Evolutionary conservation across 495 filamentous ascomycete genomes (phyloP).

Genomic region (Lasiosphaeriaceae sp.): DNA sequence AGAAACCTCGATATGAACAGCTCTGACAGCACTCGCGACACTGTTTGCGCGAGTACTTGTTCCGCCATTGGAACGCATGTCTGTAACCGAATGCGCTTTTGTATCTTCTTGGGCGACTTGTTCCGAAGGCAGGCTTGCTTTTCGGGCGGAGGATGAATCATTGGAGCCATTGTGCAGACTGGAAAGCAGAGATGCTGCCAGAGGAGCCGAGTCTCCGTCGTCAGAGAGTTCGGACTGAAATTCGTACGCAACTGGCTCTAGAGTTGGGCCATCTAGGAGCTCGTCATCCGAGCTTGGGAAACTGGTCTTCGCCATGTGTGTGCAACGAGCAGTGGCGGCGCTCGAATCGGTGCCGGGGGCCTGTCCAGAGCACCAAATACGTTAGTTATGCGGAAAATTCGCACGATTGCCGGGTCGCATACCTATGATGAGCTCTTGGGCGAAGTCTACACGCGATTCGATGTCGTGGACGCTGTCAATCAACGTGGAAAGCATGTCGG

Average conservation of each 20-base stretch:
- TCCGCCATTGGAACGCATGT: slow-evolving; percentile 1
- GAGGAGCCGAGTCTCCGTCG: slow-evolving; percentile 7
- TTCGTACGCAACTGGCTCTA: slow-evolving; percentile 14
- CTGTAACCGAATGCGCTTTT: neutral
- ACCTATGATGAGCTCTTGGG: neutral
- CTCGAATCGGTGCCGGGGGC: neutral
- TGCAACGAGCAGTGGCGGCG: neutral
- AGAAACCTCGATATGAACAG: slow-evolving; percentile 22
- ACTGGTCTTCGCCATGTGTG: slow-evolving; percentile 10
- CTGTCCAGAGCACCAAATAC: too few relatives aligned
- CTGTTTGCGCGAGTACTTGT: neutral
- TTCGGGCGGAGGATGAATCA: neutral
- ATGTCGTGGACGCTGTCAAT: neutral
- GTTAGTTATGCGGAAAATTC: neutral
- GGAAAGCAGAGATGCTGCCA: too few relatives aligned
- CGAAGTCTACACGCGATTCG: neutral
- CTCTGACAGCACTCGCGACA: neutral
- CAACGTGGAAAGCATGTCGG: neutral
- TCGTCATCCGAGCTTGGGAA: slow-evolving; percentile 19
- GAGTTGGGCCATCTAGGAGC: slow-evolving; percentile 5
- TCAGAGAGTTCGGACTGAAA: slow-evolving; percentile 26
- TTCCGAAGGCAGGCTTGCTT: neutral
- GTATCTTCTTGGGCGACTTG: neutral
- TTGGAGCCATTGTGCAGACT: too few relatives aligned
- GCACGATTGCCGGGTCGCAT: neutral